Evolutionary conservation across 768 basidiomycete species (phyloP), one percentile per base, ranked within the genome.

Genomic region (Suillus bovinus): DNA sequence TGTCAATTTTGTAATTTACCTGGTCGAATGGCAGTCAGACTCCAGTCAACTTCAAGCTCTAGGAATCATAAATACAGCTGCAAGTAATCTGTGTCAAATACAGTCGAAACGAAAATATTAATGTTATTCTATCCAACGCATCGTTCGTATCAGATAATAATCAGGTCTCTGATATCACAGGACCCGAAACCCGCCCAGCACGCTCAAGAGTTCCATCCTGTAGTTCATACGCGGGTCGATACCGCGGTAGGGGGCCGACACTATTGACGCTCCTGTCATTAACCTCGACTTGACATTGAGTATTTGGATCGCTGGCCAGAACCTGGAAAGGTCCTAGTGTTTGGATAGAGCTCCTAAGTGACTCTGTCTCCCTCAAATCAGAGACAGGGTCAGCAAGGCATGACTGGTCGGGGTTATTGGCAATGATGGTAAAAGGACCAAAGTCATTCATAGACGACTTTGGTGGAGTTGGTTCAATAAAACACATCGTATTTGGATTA

Each of bases 211-310:
- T 78, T 27, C 84, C 91, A 69, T 96, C 92, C 38, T 78, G 69
- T 1, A 96, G 81, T 77, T 93, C 89, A 75, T 93, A 91, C 1
- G 94, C 94, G 1, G 94, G 94, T 33, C 80, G 79, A 71, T 90
- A 96, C 29, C 77, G 78, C 44, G 74, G 64, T 50, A 66, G 60
- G 44, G 55, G 60, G 4, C 24, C 49, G 41, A 53, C 53, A 14
- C 27, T n/a, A 27, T 61, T 63, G 33, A 31, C 41, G 17, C 47
- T 34, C 7, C 39, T 63, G 29, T 62, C 61, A 39, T 60, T 56
- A 33, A 47, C 33, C 27, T 56, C 55, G 11, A 17, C 24, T 3
- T 39, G 27, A 27, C 55, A 56, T 56, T 56, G 55, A 39, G 55
- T 39, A 11, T 29, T 56, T 27, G 55, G 55, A 39, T 56, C 38